Evolutionary conservation across 1,284 basidiomycete species (phyloP), one percentile per base, ranked within the genome.

Genomic region (Trichosporon faecale): DNA sequence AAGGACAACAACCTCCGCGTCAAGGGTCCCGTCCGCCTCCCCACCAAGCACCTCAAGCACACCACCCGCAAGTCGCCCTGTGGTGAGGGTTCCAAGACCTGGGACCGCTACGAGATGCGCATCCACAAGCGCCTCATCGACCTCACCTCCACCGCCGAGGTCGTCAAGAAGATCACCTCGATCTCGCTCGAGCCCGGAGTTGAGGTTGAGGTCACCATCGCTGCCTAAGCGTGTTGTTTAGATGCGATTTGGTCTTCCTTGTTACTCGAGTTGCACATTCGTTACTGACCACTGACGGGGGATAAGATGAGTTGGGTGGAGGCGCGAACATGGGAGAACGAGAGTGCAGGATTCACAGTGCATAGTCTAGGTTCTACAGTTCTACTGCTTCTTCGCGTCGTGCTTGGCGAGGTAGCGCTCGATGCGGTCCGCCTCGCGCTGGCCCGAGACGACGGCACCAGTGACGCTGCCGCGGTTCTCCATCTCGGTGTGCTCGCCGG

Each of bases 71-170:
- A 98, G 86, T 95, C 94, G 92, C 84, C 95, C 86, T 97, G 97
- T 85, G 97, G 97, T 95, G 97, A 99, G 87, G 97, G 97, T 89
- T 96, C 94, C 82, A 99, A 99, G 91, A 99, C 97, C 83, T 99
- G 97, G 97, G 97, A 99, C 86, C 91, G 93, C 82, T 99, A 95
- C 86, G 96, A 99, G 88, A 91, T 99, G 87, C 95, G 95, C 88
- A 89, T 99, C 78, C 96, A 99, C 91, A 99, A 99, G 89, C 93
- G 97, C 82, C 89, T 99, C 85, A 99, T 99, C 83, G 97, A 99
- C 88, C 88, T 99, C 76, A 94, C 96, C 88, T 95, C 95, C 72
- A 96, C 96, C 74, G 94, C 93, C 83, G 97, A 99, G 88, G 93
- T 98, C 79, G 97, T 99, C 86, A 99, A 99, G 90, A 96, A 99